phyloP scores from a whole-genome alignment of 2,329 filamentous ascomycete genomes.

The Sclerotinia subarctica region DNA sequence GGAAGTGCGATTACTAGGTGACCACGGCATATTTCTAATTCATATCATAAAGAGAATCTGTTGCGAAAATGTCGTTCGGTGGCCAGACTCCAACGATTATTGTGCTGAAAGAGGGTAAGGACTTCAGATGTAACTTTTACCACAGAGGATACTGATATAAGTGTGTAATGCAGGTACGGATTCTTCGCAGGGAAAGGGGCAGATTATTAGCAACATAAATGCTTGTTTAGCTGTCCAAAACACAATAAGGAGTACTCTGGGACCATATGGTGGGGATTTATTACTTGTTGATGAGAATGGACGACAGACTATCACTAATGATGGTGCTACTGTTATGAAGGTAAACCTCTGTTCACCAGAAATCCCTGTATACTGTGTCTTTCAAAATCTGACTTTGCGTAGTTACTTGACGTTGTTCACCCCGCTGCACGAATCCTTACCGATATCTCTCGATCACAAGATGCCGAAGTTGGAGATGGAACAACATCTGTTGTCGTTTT shows the following conservation, averaged over 20 bases:
- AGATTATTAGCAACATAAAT: slow-evolving; percentile 98
- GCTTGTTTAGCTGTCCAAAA: slow-evolving; percentile 93
- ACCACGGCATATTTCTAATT: neutral
- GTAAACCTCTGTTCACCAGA: slow-evolving; percentile 44
- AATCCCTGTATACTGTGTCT: slow-evolving; percentile 7
- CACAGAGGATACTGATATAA: slow-evolving; percentile 23
- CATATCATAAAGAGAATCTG: slow-evolving; percentile 7
- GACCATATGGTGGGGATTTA: slow-evolving; percentile 94
- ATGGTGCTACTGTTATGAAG: slow-evolving; percentile 99
- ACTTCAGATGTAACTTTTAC: slow-evolving; percentile 17
- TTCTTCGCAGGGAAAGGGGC: slow-evolving; percentile 92
- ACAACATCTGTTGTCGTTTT: slow-evolving; percentile 97
- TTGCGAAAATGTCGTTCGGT: slow-evolving; percentile 77
- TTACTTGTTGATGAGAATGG: slow-evolving; percentile 95
- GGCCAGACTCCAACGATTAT: slow-evolving; percentile 97
- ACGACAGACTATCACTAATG: slow-evolving; percentile 96
- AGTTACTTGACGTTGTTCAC: slow-evolving; percentile 98
- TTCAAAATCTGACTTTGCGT: slow-evolving; percentile 25
- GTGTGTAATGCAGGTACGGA: slow-evolving; percentile 71
- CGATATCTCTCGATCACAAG: slow-evolving; percentile 97
- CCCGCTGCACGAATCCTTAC: slow-evolving; percentile 95
- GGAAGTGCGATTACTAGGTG: neutral
- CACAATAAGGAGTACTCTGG: slow-evolving; percentile 92
- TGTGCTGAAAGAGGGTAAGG: slow-evolving; percentile 92
- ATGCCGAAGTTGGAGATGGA: slow-evolving; percentile 96